phyloP scores from a whole-genome alignment of 176 grass and related monocot genomes.

The Stipa capillata region DNA sequence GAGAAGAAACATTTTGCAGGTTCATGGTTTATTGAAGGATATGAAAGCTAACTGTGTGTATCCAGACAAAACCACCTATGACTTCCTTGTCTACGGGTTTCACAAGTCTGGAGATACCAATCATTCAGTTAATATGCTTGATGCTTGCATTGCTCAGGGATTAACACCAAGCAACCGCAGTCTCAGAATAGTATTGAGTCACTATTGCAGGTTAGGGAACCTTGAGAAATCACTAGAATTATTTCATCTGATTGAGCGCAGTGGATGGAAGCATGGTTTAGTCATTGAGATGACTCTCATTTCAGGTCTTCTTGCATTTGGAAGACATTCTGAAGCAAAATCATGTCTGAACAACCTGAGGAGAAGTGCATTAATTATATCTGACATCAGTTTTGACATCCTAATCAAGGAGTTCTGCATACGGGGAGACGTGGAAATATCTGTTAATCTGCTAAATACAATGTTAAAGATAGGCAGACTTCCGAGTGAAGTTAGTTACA shows the following conservation, averaged over 20 bases:
- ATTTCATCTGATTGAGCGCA: slow-evolving; percentile 44
- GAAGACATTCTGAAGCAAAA: slow-evolving; percentile 60
- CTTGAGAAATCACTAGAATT: slow-evolving; percentile 66
- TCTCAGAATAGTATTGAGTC: slow-evolving; percentile 69
- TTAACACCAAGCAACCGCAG: slow-evolving; percentile 69
- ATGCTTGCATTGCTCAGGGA: slow-evolving; percentile 57
- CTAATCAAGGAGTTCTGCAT: slow-evolving; percentile 62
- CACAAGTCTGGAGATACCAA: slow-evolving; percentile 55
- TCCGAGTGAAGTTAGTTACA: slow-evolving; percentile 66
- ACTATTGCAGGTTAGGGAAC: slow-evolving; percentile 51
- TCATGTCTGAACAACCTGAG: slow-evolving; percentile 33
- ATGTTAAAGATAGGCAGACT: slow-evolving; percentile 62
- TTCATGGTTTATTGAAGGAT: slow-evolving; percentile 52
- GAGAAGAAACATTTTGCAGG: slow-evolving; percentile 35
- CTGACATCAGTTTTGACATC: slow-evolving; percentile 31
- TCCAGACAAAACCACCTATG: slow-evolving; percentile 65
- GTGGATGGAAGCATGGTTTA: slow-evolving; percentile 66
- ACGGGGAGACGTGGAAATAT: slow-evolving; percentile 41
- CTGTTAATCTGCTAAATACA: slow-evolving; percentile 62
- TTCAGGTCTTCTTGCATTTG: slow-evolving; percentile 48
- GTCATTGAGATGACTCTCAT: slow-evolving; percentile 36
- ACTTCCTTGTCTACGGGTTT: slow-evolving; percentile 85
- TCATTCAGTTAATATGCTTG: slow-evolving; percentile 50
- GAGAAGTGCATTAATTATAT: slow-evolving; percentile 29
- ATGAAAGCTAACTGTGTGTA: slow-evolving; percentile 45